Evolutionary conservation across 2,329 filamentous ascomycete genomes (phyloP).

Genomic region (Diplodia seriata): DNA sequence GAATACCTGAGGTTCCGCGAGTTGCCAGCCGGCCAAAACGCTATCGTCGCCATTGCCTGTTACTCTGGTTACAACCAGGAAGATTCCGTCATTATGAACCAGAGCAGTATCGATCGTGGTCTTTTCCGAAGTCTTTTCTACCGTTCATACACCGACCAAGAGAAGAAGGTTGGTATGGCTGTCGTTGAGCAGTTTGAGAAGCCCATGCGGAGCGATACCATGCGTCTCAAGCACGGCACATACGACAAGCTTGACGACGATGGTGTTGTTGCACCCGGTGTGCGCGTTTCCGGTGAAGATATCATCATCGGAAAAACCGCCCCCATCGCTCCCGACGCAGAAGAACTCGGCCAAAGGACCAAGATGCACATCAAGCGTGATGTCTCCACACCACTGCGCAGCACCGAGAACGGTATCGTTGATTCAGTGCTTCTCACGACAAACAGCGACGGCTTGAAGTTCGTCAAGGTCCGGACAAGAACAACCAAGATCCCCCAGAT

Average conservation of each 20-base stretch:
- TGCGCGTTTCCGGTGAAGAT: conserved; percentile 94
- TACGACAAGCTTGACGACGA: conserved; percentile 98
- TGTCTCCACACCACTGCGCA: conserved; percentile 91
- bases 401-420: conserved; percentile 95
- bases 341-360: conserved; percentile 91
- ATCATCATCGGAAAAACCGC: conserved; percentile 99
- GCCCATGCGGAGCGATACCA: conserved; percentile 83
- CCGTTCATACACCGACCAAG: conserved; percentile 94
- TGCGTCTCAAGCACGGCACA: conserved; percentile 91
- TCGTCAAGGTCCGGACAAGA: conserved; percentile 95
- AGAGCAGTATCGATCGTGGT: conserved; percentile 97
- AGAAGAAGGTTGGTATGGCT: conserved; percentile 94
- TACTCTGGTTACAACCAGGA: conserved; percentile 99
- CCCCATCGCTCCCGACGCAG: conserved; percentile 88
- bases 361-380: conserved; percentile 92
- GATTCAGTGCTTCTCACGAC: conserved; percentile 94
- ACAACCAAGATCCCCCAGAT: conserved; percentile 99
- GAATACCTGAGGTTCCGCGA: conserved; percentile 98
- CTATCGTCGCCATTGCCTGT: conserved; percentile 95
- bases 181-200: conserved; percentile 96
- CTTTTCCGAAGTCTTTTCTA: conserved; percentile 98
- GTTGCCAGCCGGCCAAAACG: conserved; percentile 94
- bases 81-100: conserved; percentile 99
- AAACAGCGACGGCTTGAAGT: conserved; percentile 90
- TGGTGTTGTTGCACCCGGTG: conserved; percentile 90